Base-by-base conservation (phyloP, 2,329 filamentous ascomycete genomes). In the Thelonectria discophora region DNA sequence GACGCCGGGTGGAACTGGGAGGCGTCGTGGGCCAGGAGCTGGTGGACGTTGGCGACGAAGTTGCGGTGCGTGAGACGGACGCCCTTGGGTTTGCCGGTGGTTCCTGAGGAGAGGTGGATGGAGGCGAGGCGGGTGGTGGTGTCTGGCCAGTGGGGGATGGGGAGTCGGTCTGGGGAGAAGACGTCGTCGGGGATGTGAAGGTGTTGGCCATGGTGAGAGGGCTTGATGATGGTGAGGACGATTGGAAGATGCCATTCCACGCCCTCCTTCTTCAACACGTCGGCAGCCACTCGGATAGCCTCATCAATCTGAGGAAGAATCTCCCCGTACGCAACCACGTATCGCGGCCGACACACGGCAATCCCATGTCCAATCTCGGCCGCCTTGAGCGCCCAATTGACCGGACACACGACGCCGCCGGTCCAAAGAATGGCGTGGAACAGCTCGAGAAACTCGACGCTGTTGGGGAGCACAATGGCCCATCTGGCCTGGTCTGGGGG, bases 41-140 rank as follows among this genome's bases (percentile, higher is more conserved):
- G 78, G 20, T 65, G 48, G 2, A 72, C 84, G 72, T 94, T 94
- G 63, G 90, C 82, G 42, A 93, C 84, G 71, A 92, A 92, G 68
- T 91, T 90, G 60, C 80, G 79, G 75, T 95, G 92, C 17, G 87
- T 87, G 64, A 94, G 89, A 75, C 90, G 86, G 11, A 95, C 92
- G 13, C 92, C 92, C 73, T 95, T 95, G 11, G 92, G 91, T 3
- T 92, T 82, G 3, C 92, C 92, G 0, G 92, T 95, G 3, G 90
- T 93, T 11, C 91, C 87, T 18, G 84, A 88, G 10, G 71, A 73
- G 10, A 72, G 64, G 49, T 79, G 77, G 18, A 80, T 79, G 1
- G 77, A 77, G 4, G 78, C 78, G 6, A 78, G 61, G 15, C 76
- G 73, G 13, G 64, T 62, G 0, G 68, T 55, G 0, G 77, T 79